Evolutionary conservation across 2,329 filamentous ascomycete genomes (phyloP), one percentile per base, ranked within the genome.

Genomic region (Cytospora mali): DNA sequence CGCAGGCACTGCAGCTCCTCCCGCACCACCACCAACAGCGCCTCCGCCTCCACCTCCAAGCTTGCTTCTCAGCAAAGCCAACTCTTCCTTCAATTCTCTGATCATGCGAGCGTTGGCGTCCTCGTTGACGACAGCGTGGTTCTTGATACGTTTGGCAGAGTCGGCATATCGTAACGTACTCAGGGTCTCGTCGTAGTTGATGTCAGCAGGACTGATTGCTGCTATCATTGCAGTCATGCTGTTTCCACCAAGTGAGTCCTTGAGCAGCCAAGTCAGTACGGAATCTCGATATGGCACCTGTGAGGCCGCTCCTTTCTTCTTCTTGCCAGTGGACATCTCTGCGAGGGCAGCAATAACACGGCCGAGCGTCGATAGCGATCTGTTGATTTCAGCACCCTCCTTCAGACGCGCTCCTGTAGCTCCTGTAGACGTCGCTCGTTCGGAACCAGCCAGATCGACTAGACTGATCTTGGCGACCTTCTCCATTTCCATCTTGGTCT

Each of bases 141-240:
- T 99, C 92, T 98, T 98, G 84, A 99, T 99, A 70, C 95, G 88
- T 80, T 99, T 99, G 28, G 95, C 95, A 9, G 93, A 97, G 74
- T 99, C 94, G 61, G 96, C 95, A 76, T 99, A 99, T 71, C 96
- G 88, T 29, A 99, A 82, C 0, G 95, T 99, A 74, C 93, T 95
- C 21, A 99, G 82, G 0, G 96, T 99, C 77, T 99, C 95, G 68
- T 99, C 95, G 73, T 96, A 98, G 77, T 99, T 99, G 80, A 98
- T 98, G 76, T 99, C 95, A 60, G 95, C 95, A 4, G 95, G 95
- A 71, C 93, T 97, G 73, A 99, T 97, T 58, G 94, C 94, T 56
- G 95, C 96, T 81, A 99, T 99, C 96, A 99, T 99, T 64, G 95
- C 95, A 27, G 95, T 99, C 91, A 98, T 94, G 75, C 94, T 98